A percentile compares a stretch with the other conserved stretches of the same genome.
phyloP scores from a whole-genome alignment of 73 alveolate species.

The Symbiodinium pilosum region DNA sequence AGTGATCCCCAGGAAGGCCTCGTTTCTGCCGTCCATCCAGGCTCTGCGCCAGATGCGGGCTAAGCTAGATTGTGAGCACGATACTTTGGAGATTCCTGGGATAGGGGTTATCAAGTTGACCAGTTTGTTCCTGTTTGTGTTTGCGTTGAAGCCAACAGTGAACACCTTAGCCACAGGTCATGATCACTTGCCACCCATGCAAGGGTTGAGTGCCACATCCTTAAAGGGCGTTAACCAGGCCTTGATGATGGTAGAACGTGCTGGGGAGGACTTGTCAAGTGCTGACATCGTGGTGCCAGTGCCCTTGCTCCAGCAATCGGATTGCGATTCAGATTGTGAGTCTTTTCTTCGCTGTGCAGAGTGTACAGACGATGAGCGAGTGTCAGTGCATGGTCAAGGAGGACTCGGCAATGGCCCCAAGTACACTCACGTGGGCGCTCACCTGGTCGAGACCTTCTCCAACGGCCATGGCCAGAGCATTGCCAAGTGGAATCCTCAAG shows the following conservation, averaged over 20 bases:
- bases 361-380: not conserved
- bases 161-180: not conserved
- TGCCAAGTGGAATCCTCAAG: not conserved
- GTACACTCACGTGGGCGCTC: not conserved
- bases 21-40: not conserved
- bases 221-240: not conserved
- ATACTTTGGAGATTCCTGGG: not conserved
- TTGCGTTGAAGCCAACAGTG: not conserved
- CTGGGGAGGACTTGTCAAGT: too few species aligned
- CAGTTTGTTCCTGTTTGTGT: not conserved
- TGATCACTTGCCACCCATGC: not conserved
- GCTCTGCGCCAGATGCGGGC: not conserved
- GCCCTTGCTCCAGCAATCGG: not conserved
- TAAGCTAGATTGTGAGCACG: not conserved
- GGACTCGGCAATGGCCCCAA: not conserved
- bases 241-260: not conserved
- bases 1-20: not conserved
- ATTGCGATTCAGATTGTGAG: not conserved
- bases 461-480: not conserved
- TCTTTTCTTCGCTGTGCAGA: not conserved
- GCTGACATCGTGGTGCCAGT: not conserved
- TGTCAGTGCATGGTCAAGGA: not conserved
- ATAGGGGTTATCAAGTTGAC: not conserved
- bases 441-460: not conserved
- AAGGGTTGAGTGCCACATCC: not conserved